Percentiles rank a stretch among this genome's conserved stretches.
These are phyloP conservation scores for Sinapis alba DNA, from an alignment of 441 rosid genomes.

Conservation along the genomic window DNA sequence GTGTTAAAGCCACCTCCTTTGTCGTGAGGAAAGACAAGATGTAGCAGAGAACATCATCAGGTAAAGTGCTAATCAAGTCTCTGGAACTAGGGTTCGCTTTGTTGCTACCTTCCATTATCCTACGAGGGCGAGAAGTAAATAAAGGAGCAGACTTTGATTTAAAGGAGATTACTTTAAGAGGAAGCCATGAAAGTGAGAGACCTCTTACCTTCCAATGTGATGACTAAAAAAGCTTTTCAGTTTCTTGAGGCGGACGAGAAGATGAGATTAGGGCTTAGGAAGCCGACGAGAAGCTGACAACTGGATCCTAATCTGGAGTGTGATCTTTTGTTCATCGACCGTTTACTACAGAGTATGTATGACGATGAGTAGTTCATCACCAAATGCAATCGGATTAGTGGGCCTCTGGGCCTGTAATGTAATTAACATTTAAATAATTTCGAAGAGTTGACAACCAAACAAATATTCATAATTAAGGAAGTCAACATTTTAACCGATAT, in stretches of 20 bases:
- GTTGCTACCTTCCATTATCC: constrained; percentile 1
- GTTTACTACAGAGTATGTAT: neutral
- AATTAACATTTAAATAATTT: too few species aligned
- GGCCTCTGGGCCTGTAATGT: too few species aligned
- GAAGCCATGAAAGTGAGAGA: neutral
- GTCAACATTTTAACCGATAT: too few species aligned
- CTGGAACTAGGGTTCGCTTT: neutral
- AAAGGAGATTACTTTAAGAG: neutral
- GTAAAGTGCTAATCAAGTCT: constrained; percentile 19
- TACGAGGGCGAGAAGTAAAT: neutral
- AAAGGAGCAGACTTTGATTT: neutral
- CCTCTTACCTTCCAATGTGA: neutral
- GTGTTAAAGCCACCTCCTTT: constrained; percentile 30
- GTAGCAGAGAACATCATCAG: constrained; percentile 26
- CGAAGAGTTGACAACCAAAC: too few species aligned
- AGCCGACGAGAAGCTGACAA: neutral
- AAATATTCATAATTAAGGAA: too few species aligned
- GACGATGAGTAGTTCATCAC: too few species aligned
- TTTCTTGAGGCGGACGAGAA: neutral
- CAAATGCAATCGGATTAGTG: too few species aligned
- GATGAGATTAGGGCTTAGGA: neutral
- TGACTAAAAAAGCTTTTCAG: neutral
- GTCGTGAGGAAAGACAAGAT: constrained; percentile 19
- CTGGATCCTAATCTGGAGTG: neutral
- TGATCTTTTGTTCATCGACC: neutral